Conservation (phyloP, 352 stramenopile genomes). For the Phytopythium helicoides region DNA sequence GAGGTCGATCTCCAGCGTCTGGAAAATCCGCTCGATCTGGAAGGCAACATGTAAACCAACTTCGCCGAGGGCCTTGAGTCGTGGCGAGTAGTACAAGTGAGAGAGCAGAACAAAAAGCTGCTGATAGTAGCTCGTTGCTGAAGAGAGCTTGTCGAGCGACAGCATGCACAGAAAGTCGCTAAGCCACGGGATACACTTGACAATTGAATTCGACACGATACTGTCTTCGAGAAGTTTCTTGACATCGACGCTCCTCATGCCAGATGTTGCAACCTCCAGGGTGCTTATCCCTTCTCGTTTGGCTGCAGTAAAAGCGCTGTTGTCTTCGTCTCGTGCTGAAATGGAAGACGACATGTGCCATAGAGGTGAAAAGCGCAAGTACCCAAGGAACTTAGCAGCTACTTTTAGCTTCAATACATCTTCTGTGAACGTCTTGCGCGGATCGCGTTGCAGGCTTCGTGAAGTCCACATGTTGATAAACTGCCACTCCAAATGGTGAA, state of each 20-base stretch:
- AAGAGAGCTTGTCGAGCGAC: slow-evolving; percentile 44
- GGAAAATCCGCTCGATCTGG: slow-evolving; percentile 63
- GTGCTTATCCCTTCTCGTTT: slow-evolving; percentile 50
- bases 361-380: slow-evolving; percentile 56
- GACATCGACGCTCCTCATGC: slow-evolving; percentile 22
- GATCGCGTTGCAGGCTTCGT: slow-evolving; percentile 16
- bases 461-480: slow-evolving; percentile 31
- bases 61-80: slow-evolving; percentile 42
- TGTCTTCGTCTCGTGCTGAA: slow-evolving; percentile 25
- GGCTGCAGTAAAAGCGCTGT: slow-evolving; percentile 46
- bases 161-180: slow-evolving; percentile 69
- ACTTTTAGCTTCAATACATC: slow-evolving; percentile 57
- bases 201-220: slow-evolving; percentile 30
- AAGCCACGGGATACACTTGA: slow-evolving; percentile 65
- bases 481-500: slow-evolving; percentile 47
- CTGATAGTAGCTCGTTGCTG: slow-evolving; percentile 46
- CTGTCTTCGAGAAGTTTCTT: slow-evolving; percentile 40
- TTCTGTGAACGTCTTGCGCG: slow-evolving; percentile 61
- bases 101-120: slow-evolving; percentile 41
- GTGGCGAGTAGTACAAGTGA: slow-evolving; percentile 39
- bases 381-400: slow-evolving; percentile 68
- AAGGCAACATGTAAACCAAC: slow-evolving; percentile 52
- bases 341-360: slow-evolving; percentile 49
- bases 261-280: slow-evolving; percentile 27
- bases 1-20: slow-evolving; percentile 31